Evolutionary conservation across 2,329 filamentous ascomycete genomes (phyloP).

Genomic region (Magnaporthiopsis incrustans): DNA sequence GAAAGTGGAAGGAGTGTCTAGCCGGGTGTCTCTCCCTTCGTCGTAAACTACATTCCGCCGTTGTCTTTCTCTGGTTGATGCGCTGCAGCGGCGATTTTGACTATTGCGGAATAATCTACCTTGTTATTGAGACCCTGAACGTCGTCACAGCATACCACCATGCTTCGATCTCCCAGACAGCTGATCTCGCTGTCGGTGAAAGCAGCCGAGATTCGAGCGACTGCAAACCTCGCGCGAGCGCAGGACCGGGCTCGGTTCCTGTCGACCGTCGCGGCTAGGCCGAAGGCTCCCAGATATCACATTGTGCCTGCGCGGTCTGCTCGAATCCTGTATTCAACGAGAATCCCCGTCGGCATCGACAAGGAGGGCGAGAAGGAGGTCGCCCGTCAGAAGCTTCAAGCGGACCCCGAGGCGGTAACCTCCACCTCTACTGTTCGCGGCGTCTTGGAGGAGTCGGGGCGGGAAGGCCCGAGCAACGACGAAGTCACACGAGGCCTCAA

Average conservation of each 20-base stretch:
- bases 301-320: background rate
- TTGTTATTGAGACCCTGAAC: no score
- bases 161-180: conserved; percentile 6
- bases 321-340: conserved; percentile 1
- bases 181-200: conserved; percentile 1
- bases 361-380: conserved; percentile 47
- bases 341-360: conserved; percentile 28
- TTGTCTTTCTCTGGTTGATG: background rate
- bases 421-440: conserved; percentile 46
- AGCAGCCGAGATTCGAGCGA: background rate
- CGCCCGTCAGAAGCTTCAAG: conserved; percentile 45
- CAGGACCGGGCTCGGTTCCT: background rate
- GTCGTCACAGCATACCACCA: background rate
- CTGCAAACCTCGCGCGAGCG: background rate
- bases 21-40: no score
- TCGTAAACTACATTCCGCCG: background rate
- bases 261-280: background rate
- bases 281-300: background rate
- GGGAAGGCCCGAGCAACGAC: conserved; percentile 15
- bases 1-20: background rate
- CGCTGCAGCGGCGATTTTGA: background rate
- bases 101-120: background rate
- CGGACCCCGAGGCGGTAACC: conserved; percentile 53
- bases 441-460: conserved; percentile 33
- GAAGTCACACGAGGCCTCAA: conserved; percentile 28